These are phyloP conservation scores for Aspergillus brasiliensis DNA, from an alignment of 2,329 filamentous ascomycete species.

Conservation along the genomic window DNA sequence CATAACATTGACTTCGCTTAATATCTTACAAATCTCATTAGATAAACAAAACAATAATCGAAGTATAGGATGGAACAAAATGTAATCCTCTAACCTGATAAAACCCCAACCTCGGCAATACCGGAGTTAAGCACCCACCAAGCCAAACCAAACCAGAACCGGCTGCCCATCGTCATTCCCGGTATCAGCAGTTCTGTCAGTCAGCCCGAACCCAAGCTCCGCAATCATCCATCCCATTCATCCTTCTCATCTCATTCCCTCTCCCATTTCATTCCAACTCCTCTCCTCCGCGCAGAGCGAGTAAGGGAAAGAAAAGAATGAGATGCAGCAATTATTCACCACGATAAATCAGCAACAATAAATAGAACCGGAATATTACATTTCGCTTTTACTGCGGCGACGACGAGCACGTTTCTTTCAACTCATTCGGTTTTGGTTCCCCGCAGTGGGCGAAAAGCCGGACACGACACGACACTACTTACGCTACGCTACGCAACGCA, in stretches of 20 bases:
- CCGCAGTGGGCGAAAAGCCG: conserved; percentile 8
- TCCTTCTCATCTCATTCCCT: too few relatives aligned
- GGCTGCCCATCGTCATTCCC: conserved; percentile 18
- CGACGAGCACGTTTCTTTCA: too few relatives aligned
- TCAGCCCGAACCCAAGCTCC: background rate
- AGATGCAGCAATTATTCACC: background rate
- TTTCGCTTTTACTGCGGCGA: too few relatives aligned
- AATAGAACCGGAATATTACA: background rate
- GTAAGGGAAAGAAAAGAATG: background rate
- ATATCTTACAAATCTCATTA: too few relatives aligned
- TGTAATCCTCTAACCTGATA: too few relatives aligned
- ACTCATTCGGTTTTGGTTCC: conserved; percentile 4
- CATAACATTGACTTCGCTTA: too few relatives aligned
- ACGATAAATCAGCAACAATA: background rate
- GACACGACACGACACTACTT: background rate
- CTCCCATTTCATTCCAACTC: background rate
- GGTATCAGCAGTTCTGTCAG: background rate
- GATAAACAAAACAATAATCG: too few relatives aligned
- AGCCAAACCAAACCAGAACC: background rate
- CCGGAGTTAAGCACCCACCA: conserved; percentile 15
- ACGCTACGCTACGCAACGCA: too few relatives aligned
- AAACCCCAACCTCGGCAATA: conserved; percentile 10
- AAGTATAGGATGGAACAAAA: too few relatives aligned
- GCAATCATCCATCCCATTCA: background rate
- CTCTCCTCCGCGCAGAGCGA: background rate